These are phyloP conservation scores for Paratinospora sagittata DNA, from an alignment of 164 flowering plant genomes.

Conservation along the genomic window DNA sequence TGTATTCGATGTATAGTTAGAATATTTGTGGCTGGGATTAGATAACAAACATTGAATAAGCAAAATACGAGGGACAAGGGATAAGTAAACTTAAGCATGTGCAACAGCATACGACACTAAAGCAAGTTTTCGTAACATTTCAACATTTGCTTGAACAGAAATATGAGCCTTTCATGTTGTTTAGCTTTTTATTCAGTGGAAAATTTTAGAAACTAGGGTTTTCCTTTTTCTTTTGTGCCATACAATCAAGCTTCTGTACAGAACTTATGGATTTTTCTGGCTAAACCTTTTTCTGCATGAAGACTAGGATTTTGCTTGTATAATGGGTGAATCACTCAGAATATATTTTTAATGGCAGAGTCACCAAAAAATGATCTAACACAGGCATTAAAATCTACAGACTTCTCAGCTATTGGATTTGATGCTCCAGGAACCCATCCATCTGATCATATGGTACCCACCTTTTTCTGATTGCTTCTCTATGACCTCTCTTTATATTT, in stretches of 20 bases:
- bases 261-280: neutral
- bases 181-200: neutral
- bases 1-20: too few relatives aligned
- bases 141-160: too few relatives aligned
- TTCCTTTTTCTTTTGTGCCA: too few relatives aligned
- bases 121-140: too few relatives aligned
- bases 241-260: neutral
- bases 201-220: too few relatives aligned
- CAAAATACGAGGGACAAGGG: too few relatives aligned
- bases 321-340: neutral
- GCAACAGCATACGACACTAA: too few relatives aligned
- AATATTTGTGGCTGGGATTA: too few relatives aligned
- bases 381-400: slow-evolving; percentile 27
- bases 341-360: slow-evolving; percentile 31
- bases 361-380: slow-evolving; percentile 35
- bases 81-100: too few relatives aligned
- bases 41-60: too few relatives aligned
- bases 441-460: slow-evolving; percentile 40
- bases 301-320: neutral
- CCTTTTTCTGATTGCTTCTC: slow-evolving; percentile 3
- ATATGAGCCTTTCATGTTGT: neutral
- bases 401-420: slow-evolving; percentile 22
- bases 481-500: neutral
- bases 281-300: neutral
- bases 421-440: slow-evolving; percentile 24